These are phyloP conservation scores for Bothriochloa decipiens DNA, from an alignment of 176 grass and related monocot genomes.

Conservation along the genomic window DNA sequence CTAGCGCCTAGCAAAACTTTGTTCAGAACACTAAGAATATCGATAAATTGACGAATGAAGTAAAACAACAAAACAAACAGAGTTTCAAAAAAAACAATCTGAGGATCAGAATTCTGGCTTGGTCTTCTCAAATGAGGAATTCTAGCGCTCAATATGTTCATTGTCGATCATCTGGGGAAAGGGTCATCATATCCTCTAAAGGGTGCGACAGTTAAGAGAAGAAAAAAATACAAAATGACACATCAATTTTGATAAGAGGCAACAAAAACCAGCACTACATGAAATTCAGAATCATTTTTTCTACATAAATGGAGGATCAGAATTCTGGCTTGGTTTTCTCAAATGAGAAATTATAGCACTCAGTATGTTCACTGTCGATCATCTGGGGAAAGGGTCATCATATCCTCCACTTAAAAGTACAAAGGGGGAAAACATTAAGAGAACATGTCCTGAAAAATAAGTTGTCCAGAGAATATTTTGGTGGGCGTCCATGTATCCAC, in stretches of 20 bases:
- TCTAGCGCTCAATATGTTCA: slow-evolving; percentile 56
- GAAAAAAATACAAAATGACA: background rate
- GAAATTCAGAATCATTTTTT: background rate
- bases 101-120: slow-evolving; percentile 62
- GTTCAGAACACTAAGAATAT: too few relatives aligned
- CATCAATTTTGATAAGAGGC: background rate
- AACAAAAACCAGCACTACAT: background rate
- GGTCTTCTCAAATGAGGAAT: slow-evolving; percentile 50
- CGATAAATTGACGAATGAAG: background rate
- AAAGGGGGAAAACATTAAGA: background rate
- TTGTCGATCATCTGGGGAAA: slow-evolving; percentile 62
- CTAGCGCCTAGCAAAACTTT: too few relatives aligned
- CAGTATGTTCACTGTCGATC: slow-evolving; percentile 57
- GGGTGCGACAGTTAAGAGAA: background rate
- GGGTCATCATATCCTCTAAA: slow-evolving; percentile 49
- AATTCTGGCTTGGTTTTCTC: slow-evolving; percentile 41
- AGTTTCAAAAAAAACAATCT: background rate
- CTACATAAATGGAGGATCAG: slow-evolving; percentile 12
- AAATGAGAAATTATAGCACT: slow-evolving; percentile 37
- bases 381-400: slow-evolving; percentile 65
- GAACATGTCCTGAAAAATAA: slow-evolving; percentile 3
- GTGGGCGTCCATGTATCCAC: background rate
- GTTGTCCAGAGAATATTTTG: slow-evolving; percentile 40
- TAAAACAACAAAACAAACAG: background rate
- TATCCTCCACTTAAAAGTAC: background rate